Percentiles rank a stretch among this genome's conserved stretches.
phyloP scores from a whole-genome alignment of 176 grass and related monocot genomes.

The Microstegium vimineum region DNA sequence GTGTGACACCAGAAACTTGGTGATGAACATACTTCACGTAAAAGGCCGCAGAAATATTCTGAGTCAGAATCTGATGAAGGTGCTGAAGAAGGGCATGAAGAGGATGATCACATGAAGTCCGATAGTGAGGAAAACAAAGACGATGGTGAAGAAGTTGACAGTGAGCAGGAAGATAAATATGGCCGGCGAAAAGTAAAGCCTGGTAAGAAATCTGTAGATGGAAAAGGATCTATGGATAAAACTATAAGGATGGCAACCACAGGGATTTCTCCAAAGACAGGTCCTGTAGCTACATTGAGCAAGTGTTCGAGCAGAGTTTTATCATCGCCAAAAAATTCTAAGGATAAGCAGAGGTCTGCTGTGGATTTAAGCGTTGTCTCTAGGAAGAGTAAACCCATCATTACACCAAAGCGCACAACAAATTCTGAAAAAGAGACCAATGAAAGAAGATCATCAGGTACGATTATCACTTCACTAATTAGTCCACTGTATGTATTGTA shows the following conservation, averaged over 20 bases:
- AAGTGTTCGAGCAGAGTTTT: constrained; percentile 30
- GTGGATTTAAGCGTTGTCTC: constrained; percentile 61
- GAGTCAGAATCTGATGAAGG: constrained; percentile 47
- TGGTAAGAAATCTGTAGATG: constrained; percentile 44
- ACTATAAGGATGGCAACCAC: constrained; percentile 35
- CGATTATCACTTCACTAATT: neutral
- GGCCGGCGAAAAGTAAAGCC: constrained; percentile 21
- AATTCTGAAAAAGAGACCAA: constrained; percentile 37
- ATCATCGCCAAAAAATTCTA: constrained; percentile 37
- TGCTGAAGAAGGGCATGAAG: constrained; percentile 23
- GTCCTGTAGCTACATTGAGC: constrained; percentile 18
- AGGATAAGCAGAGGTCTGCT: constrained; percentile 35
- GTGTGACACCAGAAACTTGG: constrained; percentile 37
- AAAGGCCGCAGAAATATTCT: constrained; percentile 21
- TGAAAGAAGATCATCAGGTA: constrained; percentile 63
- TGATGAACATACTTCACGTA: constrained; percentile 21
- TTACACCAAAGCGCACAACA: constrained; percentile 20
- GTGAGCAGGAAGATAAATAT: constrained; percentile 43
- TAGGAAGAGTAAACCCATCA: constrained; percentile 60
- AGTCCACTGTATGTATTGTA: neutral
- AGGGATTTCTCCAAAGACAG: constrained; percentile 30
- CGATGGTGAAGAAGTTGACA: constrained; percentile 29
- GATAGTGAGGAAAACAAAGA: constrained; percentile 31
- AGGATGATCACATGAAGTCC: constrained; percentile 29
- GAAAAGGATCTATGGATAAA: constrained; percentile 39